Evolutionary conservation across 495 filamentous ascomycete species (phyloP), one percentile per base, ranked within the genome.

Genomic region (Pyronema domesticum): DNA sequence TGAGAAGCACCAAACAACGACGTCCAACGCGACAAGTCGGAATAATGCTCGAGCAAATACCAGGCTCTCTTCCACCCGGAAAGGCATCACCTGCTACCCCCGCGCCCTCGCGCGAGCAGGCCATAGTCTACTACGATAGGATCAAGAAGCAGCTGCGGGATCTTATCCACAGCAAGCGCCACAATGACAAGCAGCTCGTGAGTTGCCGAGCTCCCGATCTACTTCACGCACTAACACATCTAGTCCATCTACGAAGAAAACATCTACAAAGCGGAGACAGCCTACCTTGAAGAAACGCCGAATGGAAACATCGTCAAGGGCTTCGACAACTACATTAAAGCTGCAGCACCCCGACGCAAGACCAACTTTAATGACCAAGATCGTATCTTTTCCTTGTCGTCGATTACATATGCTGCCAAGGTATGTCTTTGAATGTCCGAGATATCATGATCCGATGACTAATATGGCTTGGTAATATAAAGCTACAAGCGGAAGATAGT

Each of bases 301-400:
- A 75, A 74, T 42, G 91, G 91, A 14, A 98, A 98, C 71, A 96
- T 98, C 64, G 87, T 98, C 69, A 85, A 81, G 57, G 91, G 91
- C 40, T 98, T 96, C 69, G 91, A 98, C 65, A 89, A 84, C 60
- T 96, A 95, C 69, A 89, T 94, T 71, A 98, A 98, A 65, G 86
- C 86, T 46, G 72, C 74, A 0, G 74, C 73, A 2, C 66, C 71
- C 54, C 71, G 76, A 47, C 71, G 74, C 47, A 73, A 73, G 58
- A 71, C 69, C 39, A 72, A 69, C 3, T 57, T 76, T 46, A 68
- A 65, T 23, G 77, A 80, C 34, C 62, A 68, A 37, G 74, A 77
- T 57, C 69, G 75, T 35, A 74, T 81, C 3, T 81, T 80, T 61
- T 77, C 74, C 46, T 63, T 73, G 57, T 79, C 76, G n/a, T 78